These are phyloP conservation scores for Phialocephala sp. DNA, from an alignment of 2,329 filamentous ascomycete genomes.

Conservation along the genomic window DNA sequence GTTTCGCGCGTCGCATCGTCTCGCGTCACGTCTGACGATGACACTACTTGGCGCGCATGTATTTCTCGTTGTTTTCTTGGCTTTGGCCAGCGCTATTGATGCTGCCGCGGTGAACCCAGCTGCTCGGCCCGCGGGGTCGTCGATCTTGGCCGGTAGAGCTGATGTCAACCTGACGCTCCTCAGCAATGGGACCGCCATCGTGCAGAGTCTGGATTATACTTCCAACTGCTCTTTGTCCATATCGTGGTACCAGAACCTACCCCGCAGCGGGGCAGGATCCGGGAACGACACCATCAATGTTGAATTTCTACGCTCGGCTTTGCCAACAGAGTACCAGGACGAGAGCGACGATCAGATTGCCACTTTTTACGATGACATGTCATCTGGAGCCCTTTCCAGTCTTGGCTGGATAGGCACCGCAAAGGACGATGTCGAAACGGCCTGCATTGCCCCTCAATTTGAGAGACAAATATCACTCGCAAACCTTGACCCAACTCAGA, in stretches of 20 bases:
- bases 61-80: no score
- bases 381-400: conserved; percentile 14
- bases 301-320: conserved; percentile 18
- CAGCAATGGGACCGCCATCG: conserved; percentile 17
- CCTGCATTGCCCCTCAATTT: conserved; percentile 22
- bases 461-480: conserved; percentile 20
- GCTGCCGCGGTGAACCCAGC: no score
- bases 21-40: no score
- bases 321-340: conserved; percentile 17
- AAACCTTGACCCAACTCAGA: conserved; percentile 22
- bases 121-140: no score
- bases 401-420: conserved; percentile 20
- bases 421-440: conserved; percentile 22
- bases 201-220: conserved; percentile 18
- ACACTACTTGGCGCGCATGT: no score
- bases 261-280: conserved; percentile 20
- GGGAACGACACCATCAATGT: conserved; percentile 22
- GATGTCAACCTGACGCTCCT: conserved; percentile 17
- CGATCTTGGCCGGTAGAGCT: background rate
- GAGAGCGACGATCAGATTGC: conserved; percentile 18
- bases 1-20: no score
- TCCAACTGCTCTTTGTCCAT: conserved; percentile 22
- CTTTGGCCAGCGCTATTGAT: no score
- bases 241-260: conserved; percentile 22
- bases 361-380: conserved; percentile 23